A percentile compares a stretch with the other conserved stretches of the same genome.
phyloP scores from a whole-genome alignment of 2,329 filamentous ascomycete species.

The Alternaria longipes region DNA sequence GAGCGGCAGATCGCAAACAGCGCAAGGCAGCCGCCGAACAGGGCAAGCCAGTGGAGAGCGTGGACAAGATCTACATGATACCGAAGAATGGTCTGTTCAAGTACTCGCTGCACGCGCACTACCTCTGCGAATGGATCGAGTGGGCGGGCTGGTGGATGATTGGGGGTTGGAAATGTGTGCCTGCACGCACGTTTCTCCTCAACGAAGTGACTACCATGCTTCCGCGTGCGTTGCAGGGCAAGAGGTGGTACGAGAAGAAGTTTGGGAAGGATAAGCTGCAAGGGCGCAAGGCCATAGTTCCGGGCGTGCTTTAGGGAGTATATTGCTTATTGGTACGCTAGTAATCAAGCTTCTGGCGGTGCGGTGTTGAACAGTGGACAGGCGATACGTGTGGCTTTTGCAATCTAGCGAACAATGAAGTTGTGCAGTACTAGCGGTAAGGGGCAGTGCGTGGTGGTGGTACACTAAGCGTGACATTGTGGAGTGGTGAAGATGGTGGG shows the following conservation, averaged over 20 bases:
- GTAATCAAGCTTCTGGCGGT: constrained; percentile 5
- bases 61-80: constrained; percentile 86
- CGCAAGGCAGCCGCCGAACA: constrained; percentile 58
- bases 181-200: constrained; percentile 81
- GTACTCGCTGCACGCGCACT: constrained; percentile 88
- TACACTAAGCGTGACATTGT: constrained; percentile 20
- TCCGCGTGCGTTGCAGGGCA: constrained; percentile 81
- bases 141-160: constrained; percentile 90
- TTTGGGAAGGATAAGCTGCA: constrained; percentile 87
- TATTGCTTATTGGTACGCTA: background rate
- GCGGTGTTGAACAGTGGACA: background rate
- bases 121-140: constrained; percentile 96
- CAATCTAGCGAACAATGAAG: background rate
- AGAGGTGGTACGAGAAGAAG: constrained; percentile 84
- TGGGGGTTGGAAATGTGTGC: constrained; percentile 70
- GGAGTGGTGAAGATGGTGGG: background rate
- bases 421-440: constrained; percentile 8
- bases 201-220: constrained; percentile 93
- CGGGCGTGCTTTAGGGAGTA: constrained; percentile 59
- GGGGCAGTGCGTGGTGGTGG: background rate
- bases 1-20: constrained; percentile 71
- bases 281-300: constrained; percentile 77
- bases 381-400: background rate
- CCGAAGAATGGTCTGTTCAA: constrained; percentile 84
- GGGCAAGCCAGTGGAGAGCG: constrained; percentile 59